Evolutionary conservation across 192 early-diverging fungal genomes (phyloP).

Genomic region (Haplosporangium gracile): DNA sequence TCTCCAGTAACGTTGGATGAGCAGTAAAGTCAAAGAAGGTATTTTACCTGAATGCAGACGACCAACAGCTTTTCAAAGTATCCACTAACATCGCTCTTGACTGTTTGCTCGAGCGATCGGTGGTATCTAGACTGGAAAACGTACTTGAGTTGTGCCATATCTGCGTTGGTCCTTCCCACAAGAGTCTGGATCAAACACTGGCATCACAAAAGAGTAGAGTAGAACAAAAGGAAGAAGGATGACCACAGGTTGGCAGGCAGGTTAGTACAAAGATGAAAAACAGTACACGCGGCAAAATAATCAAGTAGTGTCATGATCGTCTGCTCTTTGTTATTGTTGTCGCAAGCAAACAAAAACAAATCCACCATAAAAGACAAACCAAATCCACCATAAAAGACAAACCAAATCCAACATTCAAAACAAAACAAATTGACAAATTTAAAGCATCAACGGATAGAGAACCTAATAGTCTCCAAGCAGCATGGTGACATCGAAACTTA

Average conservation of each 20-base stretch:
- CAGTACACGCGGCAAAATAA: background rate
- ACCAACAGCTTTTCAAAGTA: slow-evolving; percentile 46
- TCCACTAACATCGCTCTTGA: slow-evolving; percentile 45
- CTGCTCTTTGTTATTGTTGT: too few species aligned
- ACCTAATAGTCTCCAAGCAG: background rate
- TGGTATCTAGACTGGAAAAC: slow-evolving; percentile 39
- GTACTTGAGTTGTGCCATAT: slow-evolving; percentile 51
- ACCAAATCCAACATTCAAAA: background rate
- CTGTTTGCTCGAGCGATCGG: slow-evolving; percentile 31
- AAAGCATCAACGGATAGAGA: background rate
- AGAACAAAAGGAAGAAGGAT: background rate
- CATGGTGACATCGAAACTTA: slow-evolving; percentile 12
- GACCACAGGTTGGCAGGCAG: background rate
- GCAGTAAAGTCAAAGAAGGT: background rate
- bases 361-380: background rate
- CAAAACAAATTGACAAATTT: background rate
- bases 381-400: background rate
- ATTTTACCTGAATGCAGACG: slow-evolving; percentile 38
- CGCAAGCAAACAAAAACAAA: background rate
- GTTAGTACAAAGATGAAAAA: background rate
- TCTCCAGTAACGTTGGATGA: too few species aligned
- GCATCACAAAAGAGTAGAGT: background rate
- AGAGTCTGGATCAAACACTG: slow-evolving; percentile 51
- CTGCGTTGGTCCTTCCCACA: slow-evolving; percentile 41
- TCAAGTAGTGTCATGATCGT: background rate